These are phyloP conservation scores for Fallopia convolvulus DNA, from an alignment of 148 eudicot species.

Conservation along the genomic window DNA sequence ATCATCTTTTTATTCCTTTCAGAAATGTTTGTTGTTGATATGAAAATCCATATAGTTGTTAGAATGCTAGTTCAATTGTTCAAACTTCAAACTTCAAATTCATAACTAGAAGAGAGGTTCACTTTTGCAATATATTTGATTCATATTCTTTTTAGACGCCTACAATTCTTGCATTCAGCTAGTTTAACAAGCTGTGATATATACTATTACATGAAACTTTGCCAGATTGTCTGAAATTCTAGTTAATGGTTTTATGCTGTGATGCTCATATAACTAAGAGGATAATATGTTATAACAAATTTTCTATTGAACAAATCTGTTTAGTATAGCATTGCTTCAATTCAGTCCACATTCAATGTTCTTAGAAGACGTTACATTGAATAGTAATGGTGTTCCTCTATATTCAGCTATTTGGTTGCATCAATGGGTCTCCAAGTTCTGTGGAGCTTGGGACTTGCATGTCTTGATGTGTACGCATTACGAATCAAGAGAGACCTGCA, in stretches of 20 bases:
- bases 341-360: background rate
- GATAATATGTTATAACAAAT: background rate
- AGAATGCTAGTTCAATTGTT: background rate
- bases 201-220: too few species aligned
- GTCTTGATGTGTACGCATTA: conserved; percentile 77
- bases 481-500: conserved; percentile 65
- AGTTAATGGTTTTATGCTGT: too few species aligned
- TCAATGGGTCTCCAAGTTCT: conserved; percentile 88
- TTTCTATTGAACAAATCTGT: background rate
- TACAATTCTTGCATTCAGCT: background rate
- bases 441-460: conserved; percentile 94
- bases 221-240: too few species aligned
- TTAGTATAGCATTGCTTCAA: background rate
- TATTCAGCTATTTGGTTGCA: conserved; percentile 79
- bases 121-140: background rate
- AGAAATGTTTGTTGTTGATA: background rate
- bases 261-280: too few species aligned
- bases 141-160: background rate
- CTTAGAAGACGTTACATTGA: background rate
- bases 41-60: background rate
- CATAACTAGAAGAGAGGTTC: background rate
- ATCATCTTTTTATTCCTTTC: background rate
- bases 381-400: background rate
- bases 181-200: background rate
- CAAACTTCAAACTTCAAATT: background rate